These are phyloP conservation scores for Plenodomus lindquistii DNA, from an alignment of 2,329 filamentous ascomycete species.

Conservation along the genomic window DNA sequence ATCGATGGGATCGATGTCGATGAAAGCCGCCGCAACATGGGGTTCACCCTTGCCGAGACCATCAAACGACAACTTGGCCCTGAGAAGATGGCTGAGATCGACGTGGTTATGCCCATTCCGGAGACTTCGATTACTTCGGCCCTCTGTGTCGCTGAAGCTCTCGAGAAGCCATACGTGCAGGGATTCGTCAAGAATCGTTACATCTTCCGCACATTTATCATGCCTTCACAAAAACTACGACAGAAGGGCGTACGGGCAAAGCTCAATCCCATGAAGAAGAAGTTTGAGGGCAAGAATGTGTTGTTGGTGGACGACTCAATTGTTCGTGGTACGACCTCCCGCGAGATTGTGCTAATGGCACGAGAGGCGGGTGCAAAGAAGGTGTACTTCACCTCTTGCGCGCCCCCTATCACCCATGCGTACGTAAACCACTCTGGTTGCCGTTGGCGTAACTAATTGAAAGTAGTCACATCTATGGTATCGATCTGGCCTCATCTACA, in stretches of 20 bases:
- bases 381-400: slow-evolving; percentile 81
- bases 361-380: slow-evolving; percentile 80
- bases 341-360: slow-evolving; percentile 82
- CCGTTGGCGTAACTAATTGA: background rate
- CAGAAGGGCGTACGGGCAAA: slow-evolving; percentile 89
- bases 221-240: slow-evolving; percentile 78
- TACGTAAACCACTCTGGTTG: slow-evolving; percentile 63
- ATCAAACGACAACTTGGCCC: slow-evolving; percentile 70
- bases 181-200: slow-evolving; percentile 91
- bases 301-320: slow-evolving; percentile 88
- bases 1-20: slow-evolving; percentile 91
- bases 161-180: slow-evolving; percentile 77
- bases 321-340: slow-evolving; percentile 80
- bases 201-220: slow-evolving; percentile 85
- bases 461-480: slow-evolving; percentile 47
- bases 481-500: slow-evolving; percentile 71
- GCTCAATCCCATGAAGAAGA: slow-evolving; percentile 80
- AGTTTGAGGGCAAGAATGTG: slow-evolving; percentile 81
- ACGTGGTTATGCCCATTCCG: slow-evolving; percentile 81
- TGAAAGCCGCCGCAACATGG: slow-evolving; percentile 84
- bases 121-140: slow-evolving; percentile 84
- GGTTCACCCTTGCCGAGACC: slow-evolving; percentile 74
- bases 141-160: slow-evolving; percentile 71
- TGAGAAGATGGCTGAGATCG: slow-evolving; percentile 73
- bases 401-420: slow-evolving; percentile 79